phyloP scores from a whole-genome alignment of 257 asterid species.

The Primulina tabacum region DNA sequence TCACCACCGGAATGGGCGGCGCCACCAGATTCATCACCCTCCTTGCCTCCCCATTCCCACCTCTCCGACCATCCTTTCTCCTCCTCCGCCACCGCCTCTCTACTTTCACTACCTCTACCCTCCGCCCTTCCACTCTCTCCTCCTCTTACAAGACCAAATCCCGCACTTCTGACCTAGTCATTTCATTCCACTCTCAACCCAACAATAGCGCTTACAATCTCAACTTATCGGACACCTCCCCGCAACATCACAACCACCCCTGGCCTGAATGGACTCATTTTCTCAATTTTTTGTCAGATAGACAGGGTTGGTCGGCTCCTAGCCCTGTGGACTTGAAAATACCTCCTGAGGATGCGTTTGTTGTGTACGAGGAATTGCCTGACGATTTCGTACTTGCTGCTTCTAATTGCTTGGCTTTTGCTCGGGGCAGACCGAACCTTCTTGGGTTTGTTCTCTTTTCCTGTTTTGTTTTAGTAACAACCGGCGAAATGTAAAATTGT shows the following conservation, averaged over 20 bases:
- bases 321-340: constrained; percentile 19
- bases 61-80: constrained; percentile 48
- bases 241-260: constrained; percentile 43
- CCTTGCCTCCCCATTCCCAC: constrained; percentile 56
- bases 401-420: constrained; percentile 58
- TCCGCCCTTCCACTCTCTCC: constrained; percentile 32
- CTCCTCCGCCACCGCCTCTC: constrained; percentile 41
- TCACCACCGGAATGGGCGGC: constrained; percentile 59
- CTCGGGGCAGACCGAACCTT: constrained; percentile 60
- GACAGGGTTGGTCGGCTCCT: constrained; percentile 23
- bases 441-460: constrained; percentile 47
- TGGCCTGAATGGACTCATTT: constrained; percentile 86
- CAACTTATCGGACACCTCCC: constrained; percentile 31
- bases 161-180: constrained; percentile 28
- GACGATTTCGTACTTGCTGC: constrained; percentile 60
- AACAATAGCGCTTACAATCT: constrained; percentile 13
- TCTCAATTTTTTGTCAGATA: constrained; percentile 33
- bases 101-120: constrained; percentile 31
- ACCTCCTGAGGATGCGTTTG: constrained; percentile 67
- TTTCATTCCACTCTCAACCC: constrained; percentile 42
- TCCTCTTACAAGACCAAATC: constrained; percentile 31
- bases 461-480: background rate
- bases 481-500: background rate
- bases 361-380: constrained; percentile 59
- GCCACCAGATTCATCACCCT: constrained; percentile 64